Evolutionary conservation across 23 red algal species (phyloP), one percentile per base, ranked within the genome.

Genomic region (Gracilaria gracilis): DNA sequence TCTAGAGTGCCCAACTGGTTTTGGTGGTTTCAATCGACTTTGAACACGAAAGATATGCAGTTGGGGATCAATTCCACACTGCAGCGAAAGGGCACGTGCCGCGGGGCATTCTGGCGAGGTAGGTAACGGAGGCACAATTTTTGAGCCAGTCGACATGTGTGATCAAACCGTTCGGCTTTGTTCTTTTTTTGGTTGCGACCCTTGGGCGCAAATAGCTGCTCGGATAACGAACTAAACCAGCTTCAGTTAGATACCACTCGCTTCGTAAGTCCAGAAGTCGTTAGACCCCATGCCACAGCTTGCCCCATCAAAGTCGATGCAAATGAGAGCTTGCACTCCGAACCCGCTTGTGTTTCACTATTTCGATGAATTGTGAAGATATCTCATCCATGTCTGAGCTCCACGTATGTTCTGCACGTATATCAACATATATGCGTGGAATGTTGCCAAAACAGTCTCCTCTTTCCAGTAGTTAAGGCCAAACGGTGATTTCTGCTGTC

Each of bases 171-270:
- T 19, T 28, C 31, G 51, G 51, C 51, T 55, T 19, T 20, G 32
- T 36, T 69, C 59, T 69, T 36, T 69, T 69, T 69, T 69, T 69
- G 32, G 64, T 69, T 24, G 64, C 64, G 64, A 69, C 64, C 64
- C 64, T 69, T 69, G 32, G 37, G 16, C 28, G 1, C 31, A 36
- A 37, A 11, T 20, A 38, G 0, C 7, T 9, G 8, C 64, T 23
- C 31, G 15, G 32, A 37, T 36, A 17, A 69, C 29, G 64, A 37
- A 37, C 32, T 9, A 20, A 55, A 19, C 31, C 33, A 7, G 64
- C 13, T 38, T 36, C 37, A 15, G 51, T n/a, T n/a, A n/a, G n/a
- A n/a, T 7, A 46, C 42, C 42, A 46, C 42, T 46, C 42, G 5
- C 42, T 46, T 46, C 42, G 42, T 46, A 7, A 11, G 42, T 46